Base-by-base conservation (phyloP, 208 protist genomes). In the Wallacemonas sp. region DNA sequence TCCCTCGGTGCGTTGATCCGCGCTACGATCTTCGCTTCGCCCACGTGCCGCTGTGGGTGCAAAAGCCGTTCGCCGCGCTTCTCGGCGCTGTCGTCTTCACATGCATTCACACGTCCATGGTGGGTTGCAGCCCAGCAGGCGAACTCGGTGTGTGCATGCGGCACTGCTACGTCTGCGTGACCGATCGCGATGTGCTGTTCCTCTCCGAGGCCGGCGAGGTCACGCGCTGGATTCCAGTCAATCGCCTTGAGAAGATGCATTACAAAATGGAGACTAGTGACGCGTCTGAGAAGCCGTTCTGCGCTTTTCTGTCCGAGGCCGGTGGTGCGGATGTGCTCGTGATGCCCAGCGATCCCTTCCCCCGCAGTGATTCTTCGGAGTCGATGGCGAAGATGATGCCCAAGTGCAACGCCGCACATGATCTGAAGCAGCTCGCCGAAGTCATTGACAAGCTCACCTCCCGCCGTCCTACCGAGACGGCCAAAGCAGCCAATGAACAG, bases 161-260 rank as follows among this genome's bases (percentile, higher is more conserved):
- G 14, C 68, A 69, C 68, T 67, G 60, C 28, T 84, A 77, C 53
- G 41, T 80, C 17, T 80, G 77, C 70, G 63, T 84, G 47, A 77
- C 77, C 8, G 70, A 79, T 36, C 26, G 55, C 45, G 66, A 68
- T 26, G 58, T 79, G 33, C 56, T 79, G 15, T 70, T 73, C 28
- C 38, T 80, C 5, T 27, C 66, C 8, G 77, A 79, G 41, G 31
- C 15, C 30, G 77, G 69, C 24, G 19, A 44, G 14, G 65, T 75
- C 45, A 53, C 45, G 49, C 68, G 72, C 12, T 73, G 45, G 28
- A 28, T 79, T 26, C 72, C 72, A 17, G 33, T 79, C 2, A 21
- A 51, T 1, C 28, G 38, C 6, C 15, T 79, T 26, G 39, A 61
- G 27, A 41, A 9, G 62, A n/a, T 80, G 15, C 64, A 79, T 56